These are phyloP conservation scores for Iris pallida DNA, from an alignment of 116 monocot species.

Conservation along the genomic window DNA sequence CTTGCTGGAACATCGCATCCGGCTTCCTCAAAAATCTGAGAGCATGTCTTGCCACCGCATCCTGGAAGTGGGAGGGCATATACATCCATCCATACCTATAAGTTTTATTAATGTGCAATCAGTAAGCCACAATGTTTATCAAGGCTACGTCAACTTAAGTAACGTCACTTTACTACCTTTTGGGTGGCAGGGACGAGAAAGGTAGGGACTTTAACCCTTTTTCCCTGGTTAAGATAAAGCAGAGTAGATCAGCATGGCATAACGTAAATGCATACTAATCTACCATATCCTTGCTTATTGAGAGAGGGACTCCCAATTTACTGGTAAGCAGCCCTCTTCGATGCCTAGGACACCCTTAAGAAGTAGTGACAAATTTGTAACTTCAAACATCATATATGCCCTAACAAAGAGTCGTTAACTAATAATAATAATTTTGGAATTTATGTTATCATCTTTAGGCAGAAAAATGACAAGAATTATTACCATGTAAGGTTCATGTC, in stretches of 20 bases:
- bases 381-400: too few relatives aligned
- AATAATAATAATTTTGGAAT: too few relatives aligned
- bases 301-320: too few relatives aligned
- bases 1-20: constrained; percentile 91
- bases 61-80: constrained; percentile 89
- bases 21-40: constrained; percentile 96
- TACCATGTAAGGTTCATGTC: too few relatives aligned
- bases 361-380: too few relatives aligned
- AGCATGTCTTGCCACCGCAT: constrained; percentile 90
- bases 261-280: too few relatives aligned
- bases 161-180: constrained; percentile 42
- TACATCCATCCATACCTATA: constrained; percentile 94
- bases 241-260: not conserved
- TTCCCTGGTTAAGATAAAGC: constrained; percentile 48
- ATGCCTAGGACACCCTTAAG: too few relatives aligned
- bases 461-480: too few relatives aligned
- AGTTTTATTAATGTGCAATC: not conserved
- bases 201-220: constrained; percentile 93
- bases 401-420: too few relatives aligned
- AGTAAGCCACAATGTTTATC: not conserved
- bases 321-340: too few relatives aligned
- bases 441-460: too few relatives aligned
- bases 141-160: not conserved
- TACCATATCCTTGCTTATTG: too few relatives aligned
- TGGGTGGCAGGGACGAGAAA: constrained; percentile 99